Conservation (phyloP, 192 early-diverging fungal genomes). For the Backusella circina region DNA sequence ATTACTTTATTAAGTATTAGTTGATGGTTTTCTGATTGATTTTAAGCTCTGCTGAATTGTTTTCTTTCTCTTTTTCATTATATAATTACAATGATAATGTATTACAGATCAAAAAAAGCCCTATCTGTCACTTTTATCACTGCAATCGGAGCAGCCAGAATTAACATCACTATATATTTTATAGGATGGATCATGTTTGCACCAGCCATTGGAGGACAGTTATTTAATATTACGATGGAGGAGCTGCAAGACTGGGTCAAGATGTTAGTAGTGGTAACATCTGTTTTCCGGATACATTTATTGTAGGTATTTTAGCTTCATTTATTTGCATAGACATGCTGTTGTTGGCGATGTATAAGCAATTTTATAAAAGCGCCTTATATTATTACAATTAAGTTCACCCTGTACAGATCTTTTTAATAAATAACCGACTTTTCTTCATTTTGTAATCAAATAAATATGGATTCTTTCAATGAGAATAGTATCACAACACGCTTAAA, state of each 20-base stretch:
- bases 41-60: not conserved
- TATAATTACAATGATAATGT: not conserved
- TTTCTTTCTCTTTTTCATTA: not conserved
- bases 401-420: not conserved
- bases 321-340: not conserved
- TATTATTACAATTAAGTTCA: not conserved
- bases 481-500: too few relatives aligned
- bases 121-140: constrained; percentile 24
- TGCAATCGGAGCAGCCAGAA: constrained; percentile 25
- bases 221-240: constrained; percentile 21
- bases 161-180: too few relatives aligned
- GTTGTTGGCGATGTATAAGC: constrained; percentile 14
- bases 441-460: not conserved
- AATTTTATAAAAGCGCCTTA: not conserved
- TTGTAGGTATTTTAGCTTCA: not conserved
- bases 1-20: not conserved
- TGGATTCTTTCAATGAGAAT: too few relatives aligned
- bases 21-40: not conserved
- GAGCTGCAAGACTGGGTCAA: constrained; percentile 2
- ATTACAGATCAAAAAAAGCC: not conserved
- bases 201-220: constrained; percentile 24
- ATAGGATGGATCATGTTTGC: constrained; percentile 25
- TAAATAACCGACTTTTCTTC: not conserved
- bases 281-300: constrained; percentile 17
- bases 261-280: not conserved